Evolutionary conservation across 202 grass and related monocot species (phyloP).

Genomic region (Zoysia matrella): DNA sequence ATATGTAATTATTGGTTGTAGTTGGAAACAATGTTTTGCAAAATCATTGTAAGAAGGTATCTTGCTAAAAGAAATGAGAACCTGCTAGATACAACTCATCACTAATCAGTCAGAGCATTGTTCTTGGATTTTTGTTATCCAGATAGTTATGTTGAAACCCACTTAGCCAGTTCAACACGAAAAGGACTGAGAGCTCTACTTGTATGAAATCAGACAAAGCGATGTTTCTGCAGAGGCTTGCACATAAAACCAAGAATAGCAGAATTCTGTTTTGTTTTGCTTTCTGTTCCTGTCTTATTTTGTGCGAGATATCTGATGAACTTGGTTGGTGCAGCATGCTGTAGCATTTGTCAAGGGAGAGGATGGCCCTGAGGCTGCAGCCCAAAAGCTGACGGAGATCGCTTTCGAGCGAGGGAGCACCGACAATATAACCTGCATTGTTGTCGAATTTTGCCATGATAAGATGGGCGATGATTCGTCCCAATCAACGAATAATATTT

Average conservation of each 20-base stretch:
- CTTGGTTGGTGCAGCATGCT: constrained; percentile 60
- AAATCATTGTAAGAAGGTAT: background rate
- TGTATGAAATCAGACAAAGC: too few species aligned
- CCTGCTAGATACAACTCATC: background rate
- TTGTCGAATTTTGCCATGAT: constrained; percentile 73
- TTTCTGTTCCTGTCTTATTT: background rate
- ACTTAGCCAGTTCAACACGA: too few species aligned
- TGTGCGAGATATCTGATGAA: constrained; percentile 25
- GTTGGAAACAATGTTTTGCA: background rate
- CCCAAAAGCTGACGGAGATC: constrained; percentile 77
- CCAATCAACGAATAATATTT: constrained; percentile 49
- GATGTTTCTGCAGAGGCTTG: background rate
- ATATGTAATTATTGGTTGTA: background rate
- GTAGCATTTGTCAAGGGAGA: constrained; percentile 71
- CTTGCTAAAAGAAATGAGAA: background rate
- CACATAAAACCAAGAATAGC: constrained; percentile 10
- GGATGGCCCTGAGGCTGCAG: constrained; percentile 70
- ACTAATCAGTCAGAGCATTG: background rate
- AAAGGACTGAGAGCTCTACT: too few species aligned
- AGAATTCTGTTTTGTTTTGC: background rate
- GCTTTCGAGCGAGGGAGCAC: constrained; percentile 78
- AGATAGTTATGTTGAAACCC: too few species aligned
- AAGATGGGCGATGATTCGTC: constrained; percentile 47
- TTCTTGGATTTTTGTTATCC: constrained; percentile 4
- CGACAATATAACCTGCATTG: constrained; percentile 92